Base-by-base conservation (phyloP, 2,329 filamentous ascomycete species). In the Metarhizium robertsii region DNA sequence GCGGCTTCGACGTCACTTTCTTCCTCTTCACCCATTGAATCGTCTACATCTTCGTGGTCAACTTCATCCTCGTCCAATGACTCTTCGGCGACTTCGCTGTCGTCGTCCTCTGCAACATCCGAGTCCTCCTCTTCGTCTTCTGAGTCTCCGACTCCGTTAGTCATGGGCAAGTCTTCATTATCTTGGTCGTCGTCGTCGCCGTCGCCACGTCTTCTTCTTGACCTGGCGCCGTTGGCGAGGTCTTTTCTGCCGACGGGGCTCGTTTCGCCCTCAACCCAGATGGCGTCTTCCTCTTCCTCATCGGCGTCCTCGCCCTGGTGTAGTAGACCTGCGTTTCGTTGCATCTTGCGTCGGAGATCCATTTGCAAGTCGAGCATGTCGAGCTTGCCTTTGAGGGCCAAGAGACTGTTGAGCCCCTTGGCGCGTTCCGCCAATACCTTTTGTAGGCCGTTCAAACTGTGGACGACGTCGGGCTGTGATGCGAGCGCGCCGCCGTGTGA, bases 351-450 rank as follows among this genome's bases (percentile, higher is more conserved):
- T 52, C 94, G 80, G 63, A 96, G 75, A 64, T 89, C 84, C 70
- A 97, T 86, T 73, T 99, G 94, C 6, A 90, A 86, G 65, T 94
- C 88, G 51, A 97, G 79, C 83, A 99, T 90, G 67, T 97, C 92
- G 36, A 99, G 79, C 72, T 96, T 96, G 29, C 94, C 94, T 75
- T 96, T 96, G 58, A 99, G 79, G 20, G 92, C 83, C 40, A 99
- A 77, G 49, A 99, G 76, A 61, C 88, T 90, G 59, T 88, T 85
- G 29, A 97, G 78, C 16, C 90, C 91, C 60, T 85, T 86, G 38
- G 91, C 87, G 46, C 94, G 85, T 73, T 95, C 90, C 59, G 91
- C 87, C 57, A 97, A 81, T 18, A 97, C 92, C 66, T 88, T 87
- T 70, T 92, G 89, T 54, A 99, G 78, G 45, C 87, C 85, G 50